Evolutionary conservation across 495 filamentous ascomycete genomes (phyloP), one percentile per base, ranked within the genome.

Genomic region (Copromyces sp.): DNA sequence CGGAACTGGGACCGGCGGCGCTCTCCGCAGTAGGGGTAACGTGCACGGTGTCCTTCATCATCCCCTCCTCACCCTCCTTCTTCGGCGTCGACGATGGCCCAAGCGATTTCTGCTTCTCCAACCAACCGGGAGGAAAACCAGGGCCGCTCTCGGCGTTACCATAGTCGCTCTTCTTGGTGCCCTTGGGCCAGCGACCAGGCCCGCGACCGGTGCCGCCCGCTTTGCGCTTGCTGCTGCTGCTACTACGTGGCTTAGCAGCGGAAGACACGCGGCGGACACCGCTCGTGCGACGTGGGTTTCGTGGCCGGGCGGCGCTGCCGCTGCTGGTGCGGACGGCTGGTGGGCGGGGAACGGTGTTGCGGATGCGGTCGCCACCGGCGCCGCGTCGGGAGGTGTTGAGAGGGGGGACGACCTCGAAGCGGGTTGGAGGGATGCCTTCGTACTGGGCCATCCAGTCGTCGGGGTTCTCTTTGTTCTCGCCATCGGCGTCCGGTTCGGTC

Each of bases 351-450:
- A 83, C 70, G 14, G 70, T 72, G n/a, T 78, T 75, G n/a, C 79
- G 74, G 7, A 74, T 74, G 16, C 79, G 74, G 45, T 80, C 80
- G 37, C 68, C 68, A 16, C 79, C 73, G 45, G 79, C 80, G 14
- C 70, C 68, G 29, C 81, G 71, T 35, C 81, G 71, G 72, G 81
- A 71, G 35, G 81, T 78, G 35, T 78, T 80, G 32, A 94, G 83
- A 3, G 92, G 91, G 44, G 94, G 94, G 77, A 91, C 95, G 68
- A 97, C 89, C 76, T 96, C 92, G 80, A 95, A 97, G 72, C 94
- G 87, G 40, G 87, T 90, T 2, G 92, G 86, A 0, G 94, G 93
- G 68, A 97, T 94, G 45, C 84, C 82, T 6, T 79, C 78, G 72
- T 86, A 86, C 20, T 79, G 74, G 29, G 75, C 73, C 29, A 74